These are phyloP conservation scores for Fusarium proliferatum DNA, from an alignment of 2,329 filamentous ascomycete genomes.

Conservation along the genomic window DNA sequence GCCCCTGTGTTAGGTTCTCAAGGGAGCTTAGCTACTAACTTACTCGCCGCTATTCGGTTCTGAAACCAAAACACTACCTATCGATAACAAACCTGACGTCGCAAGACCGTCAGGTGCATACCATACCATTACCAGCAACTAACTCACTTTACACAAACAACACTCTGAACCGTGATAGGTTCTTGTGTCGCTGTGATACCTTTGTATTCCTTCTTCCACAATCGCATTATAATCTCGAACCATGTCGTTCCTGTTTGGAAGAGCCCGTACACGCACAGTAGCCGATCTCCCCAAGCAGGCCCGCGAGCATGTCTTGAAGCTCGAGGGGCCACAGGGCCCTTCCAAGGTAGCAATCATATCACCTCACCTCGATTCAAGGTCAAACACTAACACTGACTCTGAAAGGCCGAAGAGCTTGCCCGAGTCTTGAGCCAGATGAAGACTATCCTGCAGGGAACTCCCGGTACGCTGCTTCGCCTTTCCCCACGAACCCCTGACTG, in stretches of 20 bases:
- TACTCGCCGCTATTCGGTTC: neutral
- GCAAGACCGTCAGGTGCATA: constrained; percentile 7
- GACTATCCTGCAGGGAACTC: constrained; percentile 89
- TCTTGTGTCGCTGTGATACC: neutral
- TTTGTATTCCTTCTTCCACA: neutral
- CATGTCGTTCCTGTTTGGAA: constrained; percentile 69
- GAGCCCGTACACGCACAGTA: constrained; percentile 62
- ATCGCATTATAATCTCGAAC: neutral
- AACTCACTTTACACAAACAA: constrained; percentile 11
- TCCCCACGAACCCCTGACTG: constrained; percentile 1
- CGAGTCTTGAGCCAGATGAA: constrained; percentile 93
- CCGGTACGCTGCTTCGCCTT: constrained; percentile 67
- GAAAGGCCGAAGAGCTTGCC: constrained; percentile 85
- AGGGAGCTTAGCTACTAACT: neutral
- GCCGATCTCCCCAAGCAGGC: constrained; percentile 67
- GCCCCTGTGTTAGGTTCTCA: neutral
- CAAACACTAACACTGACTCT: constrained; percentile 7
- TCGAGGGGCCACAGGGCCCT: constrained; percentile 61
- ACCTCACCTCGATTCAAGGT: neutral
- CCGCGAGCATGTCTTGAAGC: constrained; percentile 63
- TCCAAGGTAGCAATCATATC: constrained; percentile 56
- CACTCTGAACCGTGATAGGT: neutral
- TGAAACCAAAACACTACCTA: constrained; percentile 18
- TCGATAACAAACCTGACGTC: constrained; percentile 38
- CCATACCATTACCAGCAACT: neutral